Conservation (phyloP, 768 basidiomycete genomes). For the Lactarius evosmus region DNA sequence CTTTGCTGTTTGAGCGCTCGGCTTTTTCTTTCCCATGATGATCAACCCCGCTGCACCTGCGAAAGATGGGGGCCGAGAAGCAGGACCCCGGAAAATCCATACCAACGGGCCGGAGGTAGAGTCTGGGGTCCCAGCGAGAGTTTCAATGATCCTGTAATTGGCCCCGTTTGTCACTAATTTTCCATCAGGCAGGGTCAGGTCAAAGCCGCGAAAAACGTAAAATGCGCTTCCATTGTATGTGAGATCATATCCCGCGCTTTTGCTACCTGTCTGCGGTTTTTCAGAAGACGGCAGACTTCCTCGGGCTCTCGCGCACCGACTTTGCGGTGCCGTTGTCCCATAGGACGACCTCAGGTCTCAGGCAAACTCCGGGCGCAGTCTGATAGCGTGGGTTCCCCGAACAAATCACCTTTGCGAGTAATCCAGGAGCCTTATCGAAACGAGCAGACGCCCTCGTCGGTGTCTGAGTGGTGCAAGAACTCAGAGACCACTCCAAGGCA, state of each 20-base stretch:
- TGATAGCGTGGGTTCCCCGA: not conserved
- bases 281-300: not conserved
- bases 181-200: not conserved
- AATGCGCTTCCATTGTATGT: not conserved
- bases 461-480: constrained; percentile 6
- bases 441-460: constrained; percentile 11
- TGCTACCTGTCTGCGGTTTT: not conserved
- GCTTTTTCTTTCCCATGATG: constrained; percentile 56
- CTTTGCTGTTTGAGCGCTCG: constrained; percentile 36
- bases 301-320: not conserved
- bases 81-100: not conserved
- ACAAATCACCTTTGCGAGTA: not conserved
- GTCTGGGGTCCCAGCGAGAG: not conserved
- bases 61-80: not conserved
- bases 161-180: not conserved
- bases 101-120: not conserved
- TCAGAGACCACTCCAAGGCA: constrained; percentile 6
- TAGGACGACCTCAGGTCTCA: not conserved
- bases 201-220: not conserved
- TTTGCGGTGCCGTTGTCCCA: constrained; percentile 3
- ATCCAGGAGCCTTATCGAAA: not conserved
- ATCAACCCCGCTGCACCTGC: not conserved
- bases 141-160: not conserved
- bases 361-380: constrained; percentile 2
- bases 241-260: not conserved